phyloP scores from a whole-genome alignment of 2,329 filamentous ascomycete species.

The Elsinoe batatas region DNA sequence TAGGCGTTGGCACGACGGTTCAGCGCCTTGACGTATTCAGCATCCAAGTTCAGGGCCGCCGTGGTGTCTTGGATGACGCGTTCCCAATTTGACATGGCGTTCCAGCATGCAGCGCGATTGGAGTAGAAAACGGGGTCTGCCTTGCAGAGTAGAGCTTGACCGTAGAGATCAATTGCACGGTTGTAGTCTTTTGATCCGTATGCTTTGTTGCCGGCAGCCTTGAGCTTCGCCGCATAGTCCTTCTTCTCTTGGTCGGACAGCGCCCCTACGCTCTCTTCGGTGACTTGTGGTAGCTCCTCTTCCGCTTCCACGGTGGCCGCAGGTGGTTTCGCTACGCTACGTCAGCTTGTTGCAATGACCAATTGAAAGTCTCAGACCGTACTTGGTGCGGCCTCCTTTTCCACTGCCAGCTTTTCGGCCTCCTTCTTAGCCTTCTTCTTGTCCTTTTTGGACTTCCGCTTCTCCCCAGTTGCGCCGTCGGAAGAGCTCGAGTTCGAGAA shows the following conservation, averaged over 20 bases:
- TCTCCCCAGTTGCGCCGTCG: conserved; percentile 34
- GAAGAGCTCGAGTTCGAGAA: conserved; percentile 44
- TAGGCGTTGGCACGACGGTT: conserved; percentile 96
- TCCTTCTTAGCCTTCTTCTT: conserved; percentile 70
- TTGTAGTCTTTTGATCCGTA: conserved; percentile 92
- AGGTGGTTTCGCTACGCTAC: conserved; percentile 20
- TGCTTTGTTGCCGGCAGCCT: conserved; percentile 91
- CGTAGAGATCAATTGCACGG: conserved; percentile 87
- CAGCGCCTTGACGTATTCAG: conserved; percentile 93
- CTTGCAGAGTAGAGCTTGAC: conserved; percentile 92
- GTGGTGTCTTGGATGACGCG: conserved; percentile 96
- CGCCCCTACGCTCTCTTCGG: conserved; percentile 34
- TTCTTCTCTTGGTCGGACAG: conserved; percentile 59
- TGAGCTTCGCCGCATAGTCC: conserved; percentile 80
- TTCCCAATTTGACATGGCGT: conserved; percentile 84
- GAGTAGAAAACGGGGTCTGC: conserved; percentile 98
- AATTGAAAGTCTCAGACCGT: not conserved
- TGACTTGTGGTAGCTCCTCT: conserved; percentile 41
- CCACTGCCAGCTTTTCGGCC: conserved; percentile 27
- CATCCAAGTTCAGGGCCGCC: conserved; percentile 84
- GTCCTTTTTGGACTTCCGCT: conserved; percentile 83
- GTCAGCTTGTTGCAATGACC: conserved; percentile 20
- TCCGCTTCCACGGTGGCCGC: conserved; percentile 28
- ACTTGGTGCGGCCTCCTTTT: conserved; percentile 23
- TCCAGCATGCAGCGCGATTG: conserved; percentile 95